Percentiles rank a stretch among this genome's conserved stretches.
Evolutionary conservation across 1,284 basidiomycete species (phyloP).

Genomic region (Coniferiporia weirii): DNA sequence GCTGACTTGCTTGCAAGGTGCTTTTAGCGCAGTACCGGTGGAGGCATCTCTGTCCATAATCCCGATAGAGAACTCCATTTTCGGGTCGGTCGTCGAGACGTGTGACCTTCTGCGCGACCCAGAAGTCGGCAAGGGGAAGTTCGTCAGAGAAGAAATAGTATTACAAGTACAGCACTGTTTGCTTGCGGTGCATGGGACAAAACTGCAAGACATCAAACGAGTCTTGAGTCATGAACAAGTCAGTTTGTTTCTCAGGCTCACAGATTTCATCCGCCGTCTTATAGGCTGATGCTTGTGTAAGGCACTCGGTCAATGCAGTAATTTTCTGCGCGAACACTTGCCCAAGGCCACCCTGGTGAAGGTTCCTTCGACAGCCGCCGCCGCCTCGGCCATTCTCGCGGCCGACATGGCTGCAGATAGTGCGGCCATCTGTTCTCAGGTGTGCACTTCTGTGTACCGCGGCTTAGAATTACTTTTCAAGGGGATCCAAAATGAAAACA

Average conservation of each 20-base stretch:
- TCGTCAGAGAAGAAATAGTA: slow-evolving; percentile 53
- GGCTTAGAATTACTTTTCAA: slow-evolving; percentile 51
- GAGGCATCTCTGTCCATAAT: slow-evolving; percentile 48
- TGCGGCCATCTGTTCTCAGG: slow-evolving; percentile 68
- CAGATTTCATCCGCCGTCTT: slow-evolving; percentile 10
- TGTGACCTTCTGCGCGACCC: slow-evolving; percentile 54
- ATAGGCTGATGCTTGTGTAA: slow-evolving; percentile 25
- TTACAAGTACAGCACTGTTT: slow-evolving; percentile 66
- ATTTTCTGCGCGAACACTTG: slow-evolving; percentile 48
- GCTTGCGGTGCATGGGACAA: slow-evolving; percentile 50
- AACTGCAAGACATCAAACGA: slow-evolving; percentile 43
- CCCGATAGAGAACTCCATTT: slow-evolving; percentile 73
- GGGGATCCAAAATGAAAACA: slow-evolving; percentile 56
- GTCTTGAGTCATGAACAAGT: slow-evolving; percentile 77
- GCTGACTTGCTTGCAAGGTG: slow-evolving; percentile 35
- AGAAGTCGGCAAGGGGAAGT: slow-evolving; percentile 36
- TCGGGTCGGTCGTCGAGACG: slow-evolving; percentile 68
- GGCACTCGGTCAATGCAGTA: slow-evolving; percentile 74
- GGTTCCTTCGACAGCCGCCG: slow-evolving; percentile 63
- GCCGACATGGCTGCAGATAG: slow-evolving; percentile 30
- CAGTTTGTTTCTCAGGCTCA: slow-evolving; percentile 11
- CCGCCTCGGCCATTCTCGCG: slow-evolving; percentile 48
- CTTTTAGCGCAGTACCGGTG: slow-evolving; percentile 45
- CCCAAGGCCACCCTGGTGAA: slow-evolving; percentile 48
- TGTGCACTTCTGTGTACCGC: slow-evolving; percentile 53